Evolutionary conservation across 1,284 basidiomycete genomes (phyloP).

Genomic region (Sutorius eximius): DNA sequence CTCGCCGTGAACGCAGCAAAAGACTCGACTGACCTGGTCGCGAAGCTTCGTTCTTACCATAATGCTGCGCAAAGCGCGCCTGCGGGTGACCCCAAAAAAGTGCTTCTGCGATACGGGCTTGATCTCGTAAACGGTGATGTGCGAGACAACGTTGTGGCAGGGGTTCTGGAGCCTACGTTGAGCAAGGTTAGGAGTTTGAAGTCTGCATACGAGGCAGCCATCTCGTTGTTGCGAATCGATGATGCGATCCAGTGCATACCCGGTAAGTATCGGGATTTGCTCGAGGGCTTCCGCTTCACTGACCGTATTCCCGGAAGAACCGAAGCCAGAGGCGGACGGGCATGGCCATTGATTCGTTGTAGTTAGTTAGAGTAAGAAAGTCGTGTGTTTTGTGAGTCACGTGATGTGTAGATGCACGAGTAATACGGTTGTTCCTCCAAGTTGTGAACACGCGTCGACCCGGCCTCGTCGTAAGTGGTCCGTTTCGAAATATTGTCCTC

Average conservation of each 20-base stretch:
- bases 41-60: slow-evolving; percentile 96
- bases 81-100: slow-evolving; percentile 91
- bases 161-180: slow-evolving; percentile 95
- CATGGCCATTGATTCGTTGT: slow-evolving; percentile 48
- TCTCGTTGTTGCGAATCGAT: slow-evolving; percentile 93
- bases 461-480: slow-evolving; percentile 13
- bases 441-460: slow-evolving; percentile 29
- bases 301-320: slow-evolving; percentile 48
- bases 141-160: slow-evolving; percentile 91
- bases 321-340: slow-evolving; percentile 68
- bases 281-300: slow-evolving; percentile 13
- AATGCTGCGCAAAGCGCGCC: slow-evolving; percentile 94
- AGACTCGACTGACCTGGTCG: slow-evolving; percentile 96
- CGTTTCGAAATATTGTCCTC: slow-evolving; percentile 25
- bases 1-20: slow-evolving; percentile 98
- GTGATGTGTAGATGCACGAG: slow-evolving; percentile 21
- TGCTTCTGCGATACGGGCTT: slow-evolving; percentile 91
- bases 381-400: slow-evolving; percentile 20
- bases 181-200: slow-evolving; percentile 97
- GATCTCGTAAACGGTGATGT: slow-evolving; percentile 95
- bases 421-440: slow-evolving; percentile 18
- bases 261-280: slow-evolving; percentile 47
- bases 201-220: slow-evolving; percentile 95
- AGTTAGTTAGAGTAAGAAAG: neutral
- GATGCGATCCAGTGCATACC: slow-evolving; percentile 88